A percentile compares a stretch with the other conserved stretches of the same genome.
These are phyloP conservation scores for Pythium pectinolyticum DNA, from an alignment of 352 stramenopile species.

Conservation along the genomic window DNA sequence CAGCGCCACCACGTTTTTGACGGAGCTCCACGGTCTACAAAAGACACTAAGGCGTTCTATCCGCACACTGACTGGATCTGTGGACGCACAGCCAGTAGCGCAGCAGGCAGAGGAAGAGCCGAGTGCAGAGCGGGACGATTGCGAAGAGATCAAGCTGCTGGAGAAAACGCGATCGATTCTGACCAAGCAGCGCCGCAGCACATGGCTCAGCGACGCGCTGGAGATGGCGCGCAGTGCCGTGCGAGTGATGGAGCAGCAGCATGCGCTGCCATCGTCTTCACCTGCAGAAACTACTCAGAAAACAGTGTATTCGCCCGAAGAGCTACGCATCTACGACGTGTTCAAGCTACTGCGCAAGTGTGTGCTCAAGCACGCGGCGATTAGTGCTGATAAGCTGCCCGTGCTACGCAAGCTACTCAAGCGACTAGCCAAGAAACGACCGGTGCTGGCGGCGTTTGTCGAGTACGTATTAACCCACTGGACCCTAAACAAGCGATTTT, in stretches of 20 bases:
- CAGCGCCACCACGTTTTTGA: constrained; percentile 31
- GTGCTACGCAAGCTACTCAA: constrained; percentile 16
- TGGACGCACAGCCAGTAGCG: no score
- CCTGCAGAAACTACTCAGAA: no score
- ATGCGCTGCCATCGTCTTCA: no score
- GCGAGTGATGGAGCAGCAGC: background rate
- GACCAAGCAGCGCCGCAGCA: constrained; percentile 1
- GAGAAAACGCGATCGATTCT: constrained; percentile 15
- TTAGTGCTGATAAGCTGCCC: background rate
- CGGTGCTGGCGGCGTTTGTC: constrained; percentile 7
- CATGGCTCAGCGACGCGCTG: constrained; percentile 25
- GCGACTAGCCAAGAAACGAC: constrained; percentile 19
- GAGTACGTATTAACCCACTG: no score
- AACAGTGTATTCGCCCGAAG: background rate
- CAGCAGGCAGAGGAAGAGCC: background rate
- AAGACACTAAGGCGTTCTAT: constrained; percentile 8
- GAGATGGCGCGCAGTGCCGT: constrained; percentile 11
- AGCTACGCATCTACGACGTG: constrained; percentile 8
- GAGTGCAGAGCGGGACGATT: background rate
- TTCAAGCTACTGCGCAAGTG: constrained; percentile 24
- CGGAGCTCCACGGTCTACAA: constrained; percentile 37
- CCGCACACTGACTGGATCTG: constrained; percentile 1
- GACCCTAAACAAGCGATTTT: no score
- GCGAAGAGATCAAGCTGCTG: constrained; percentile 4
- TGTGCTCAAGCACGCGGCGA: constrained; percentile 14